These are phyloP conservation scores for Venturia pyrina DNA, from an alignment of 2,329 filamentous ascomycete genomes.

Conservation along the genomic window DNA sequence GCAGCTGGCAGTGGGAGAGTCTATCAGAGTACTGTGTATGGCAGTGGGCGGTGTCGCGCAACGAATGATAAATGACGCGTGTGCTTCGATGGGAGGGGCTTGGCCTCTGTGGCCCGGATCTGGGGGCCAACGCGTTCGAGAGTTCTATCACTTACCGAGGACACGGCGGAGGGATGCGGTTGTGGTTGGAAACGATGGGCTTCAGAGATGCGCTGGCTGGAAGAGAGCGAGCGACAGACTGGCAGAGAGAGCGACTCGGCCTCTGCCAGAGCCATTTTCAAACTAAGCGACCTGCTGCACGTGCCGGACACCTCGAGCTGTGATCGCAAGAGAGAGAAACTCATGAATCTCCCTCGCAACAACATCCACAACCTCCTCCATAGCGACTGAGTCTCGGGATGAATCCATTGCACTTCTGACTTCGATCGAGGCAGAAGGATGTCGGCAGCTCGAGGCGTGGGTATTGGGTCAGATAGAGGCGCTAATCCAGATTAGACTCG, in stretches of 20 bases:
- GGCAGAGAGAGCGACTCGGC: not conserved
- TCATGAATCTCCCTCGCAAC: not conserved
- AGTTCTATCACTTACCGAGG: not conserved
- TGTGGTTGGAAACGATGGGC: not conserved
- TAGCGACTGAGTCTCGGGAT: not conserved
- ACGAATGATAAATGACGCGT: constrained; percentile 6
- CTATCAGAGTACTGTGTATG: not conserved
- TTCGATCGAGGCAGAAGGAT: not conserved
- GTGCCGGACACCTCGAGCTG: not conserved
- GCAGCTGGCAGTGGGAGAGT: not conserved
- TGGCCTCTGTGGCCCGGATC: not conserved
- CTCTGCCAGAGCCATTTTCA: not conserved
- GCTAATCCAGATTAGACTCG: constrained; percentile 1
- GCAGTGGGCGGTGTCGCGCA: not conserved
- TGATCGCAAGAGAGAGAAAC: too few relatives aligned
- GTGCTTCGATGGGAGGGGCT: not conserved
- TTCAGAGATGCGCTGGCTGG: not conserved
- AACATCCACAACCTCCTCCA: not conserved
- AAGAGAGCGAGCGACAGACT: not conserved
- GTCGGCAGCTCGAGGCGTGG: not conserved
- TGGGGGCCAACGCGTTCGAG: not conserved
- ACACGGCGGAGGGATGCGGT: not conserved
- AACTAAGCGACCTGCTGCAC: not conserved
- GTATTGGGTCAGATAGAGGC: not conserved
- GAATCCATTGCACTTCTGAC: too few relatives aligned